Evolutionary conservation across 2,329 filamentous ascomycete genomes (phyloP).

Genomic region (Botryotinia calthae): DNA sequence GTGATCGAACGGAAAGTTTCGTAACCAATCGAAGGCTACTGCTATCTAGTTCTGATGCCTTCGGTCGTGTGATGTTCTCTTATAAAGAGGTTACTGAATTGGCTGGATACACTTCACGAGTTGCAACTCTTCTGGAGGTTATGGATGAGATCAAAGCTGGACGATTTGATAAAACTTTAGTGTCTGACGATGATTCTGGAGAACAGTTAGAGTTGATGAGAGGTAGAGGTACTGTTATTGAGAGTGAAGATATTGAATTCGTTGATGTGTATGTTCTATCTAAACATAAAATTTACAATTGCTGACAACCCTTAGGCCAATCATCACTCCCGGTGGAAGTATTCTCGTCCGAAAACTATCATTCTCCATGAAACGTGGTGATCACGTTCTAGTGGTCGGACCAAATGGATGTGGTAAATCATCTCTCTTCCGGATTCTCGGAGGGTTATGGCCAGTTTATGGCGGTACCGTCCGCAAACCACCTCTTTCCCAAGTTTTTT

Average conservation of each 20-base stretch:
- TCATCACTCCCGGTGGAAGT: constrained; percentile 95
- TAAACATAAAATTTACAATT: not conserved
- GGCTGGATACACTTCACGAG: constrained; percentile 90
- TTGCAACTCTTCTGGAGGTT: constrained; percentile 84
- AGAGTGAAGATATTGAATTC: constrained; percentile 83
- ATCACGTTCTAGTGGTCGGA: constrained; percentile 87
- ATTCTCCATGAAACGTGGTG: constrained; percentile 80
- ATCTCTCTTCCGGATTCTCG: constrained; percentile 91
- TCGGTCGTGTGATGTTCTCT: constrained; percentile 94
- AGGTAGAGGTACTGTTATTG: constrained; percentile 76
- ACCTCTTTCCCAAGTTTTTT: constrained; percentile 90
- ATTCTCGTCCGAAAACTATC: constrained; percentile 82
- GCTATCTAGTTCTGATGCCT: constrained; percentile 89
- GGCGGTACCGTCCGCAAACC: constrained; percentile 91
- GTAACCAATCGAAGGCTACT: constrained; percentile 93
- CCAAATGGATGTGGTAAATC: constrained; percentile 98
- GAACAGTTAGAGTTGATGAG: constrained; percentile 80
- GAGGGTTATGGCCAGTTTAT: constrained; percentile 96
- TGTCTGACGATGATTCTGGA: constrained; percentile 80
- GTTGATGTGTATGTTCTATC: constrained; percentile 65
- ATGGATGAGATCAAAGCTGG: constrained; percentile 91
- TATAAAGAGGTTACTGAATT: constrained; percentile 97
- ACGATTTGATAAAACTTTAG: constrained; percentile 93
- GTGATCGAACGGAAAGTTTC: constrained; percentile 72
- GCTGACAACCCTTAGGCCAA: constrained; percentile 55